phyloP scores from a whole-genome alignment of 345 rosid genomes.

The Gossypium thurberi region DNA sequence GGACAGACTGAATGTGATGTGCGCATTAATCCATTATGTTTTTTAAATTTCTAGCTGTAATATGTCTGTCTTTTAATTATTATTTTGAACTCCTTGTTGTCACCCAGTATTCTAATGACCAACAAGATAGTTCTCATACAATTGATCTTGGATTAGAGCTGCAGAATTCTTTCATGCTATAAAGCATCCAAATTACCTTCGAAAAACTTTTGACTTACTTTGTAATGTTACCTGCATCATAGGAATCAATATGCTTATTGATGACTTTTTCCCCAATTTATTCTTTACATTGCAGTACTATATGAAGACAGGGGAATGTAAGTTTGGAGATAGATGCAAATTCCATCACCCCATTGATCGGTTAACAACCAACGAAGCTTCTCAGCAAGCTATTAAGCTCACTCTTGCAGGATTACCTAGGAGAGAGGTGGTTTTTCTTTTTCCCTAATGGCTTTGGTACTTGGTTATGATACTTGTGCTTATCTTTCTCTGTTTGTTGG shows the following conservation, averaged over 20 bases:
- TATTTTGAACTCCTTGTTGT: not conserved
- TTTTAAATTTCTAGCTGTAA: not conserved
- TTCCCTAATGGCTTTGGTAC: not conserved
- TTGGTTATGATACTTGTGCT: not conserved
- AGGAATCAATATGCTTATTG: not conserved
- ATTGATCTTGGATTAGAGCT: not conserved
- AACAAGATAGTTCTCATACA: not conserved
- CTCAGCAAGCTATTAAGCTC: conserved; percentile 54
- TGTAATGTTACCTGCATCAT: not conserved
- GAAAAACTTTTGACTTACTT: not conserved
- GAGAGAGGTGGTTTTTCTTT: conserved; percentile 58
- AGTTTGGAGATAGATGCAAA: conserved; percentile 77
- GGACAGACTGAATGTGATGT: conserved; percentile 95
- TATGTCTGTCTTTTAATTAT: not conserved
- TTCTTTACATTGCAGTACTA: conserved; percentile 44
- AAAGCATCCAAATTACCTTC: conserved; percentile 3
- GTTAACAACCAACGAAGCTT: conserved; percentile 33
- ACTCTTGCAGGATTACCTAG: conserved; percentile 92
- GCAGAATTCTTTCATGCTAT: not conserved
- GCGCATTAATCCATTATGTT: conserved; percentile 19
- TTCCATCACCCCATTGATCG: conserved; percentile 83
- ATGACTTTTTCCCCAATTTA: not conserved
- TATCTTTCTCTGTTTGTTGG: not conserved
- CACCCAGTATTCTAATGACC: not conserved
- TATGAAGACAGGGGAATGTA: conserved; percentile 92